Conservation (phyloP, 805 yeast genomes). For the Peterozyma toletana region DNA sequence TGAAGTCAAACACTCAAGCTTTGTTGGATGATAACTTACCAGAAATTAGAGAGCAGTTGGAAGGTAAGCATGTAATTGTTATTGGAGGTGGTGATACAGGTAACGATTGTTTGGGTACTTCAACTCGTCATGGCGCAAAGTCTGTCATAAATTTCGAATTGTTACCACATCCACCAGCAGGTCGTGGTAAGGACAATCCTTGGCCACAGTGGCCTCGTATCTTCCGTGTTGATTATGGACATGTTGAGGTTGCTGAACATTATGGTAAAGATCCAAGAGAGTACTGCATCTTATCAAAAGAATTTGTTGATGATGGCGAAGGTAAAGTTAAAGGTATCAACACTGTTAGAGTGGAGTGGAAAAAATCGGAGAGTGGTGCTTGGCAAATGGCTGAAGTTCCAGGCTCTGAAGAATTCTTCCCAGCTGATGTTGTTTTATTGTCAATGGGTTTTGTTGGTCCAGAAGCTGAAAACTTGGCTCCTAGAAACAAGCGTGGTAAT, state of each 20-base stretch:
- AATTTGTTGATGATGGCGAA: conserved; percentile 89
- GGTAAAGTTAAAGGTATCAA: conserved; percentile 94
- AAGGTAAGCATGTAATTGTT: conserved; percentile 87
- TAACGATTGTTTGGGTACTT: conserved; percentile 96
- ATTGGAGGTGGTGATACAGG: conserved; percentile 99
- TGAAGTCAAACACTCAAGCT: conserved; percentile 85
- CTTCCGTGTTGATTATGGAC: conserved; percentile 97
- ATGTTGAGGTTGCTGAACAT: conserved; percentile 88
- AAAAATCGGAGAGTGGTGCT: conserved; percentile 88
- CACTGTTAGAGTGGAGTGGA: conserved; percentile 98
- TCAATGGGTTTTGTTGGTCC: conserved; percentile 99
- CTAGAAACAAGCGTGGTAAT: conserved; percentile 80
- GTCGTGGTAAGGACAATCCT: conserved; percentile 90
- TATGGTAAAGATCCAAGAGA: conserved; percentile 98
- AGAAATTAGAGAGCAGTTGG: conserved; percentile 60
- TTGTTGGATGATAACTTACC: conserved; percentile 75
- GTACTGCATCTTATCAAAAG: conserved; percentile 90
- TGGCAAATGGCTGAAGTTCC: conserved; percentile 99
- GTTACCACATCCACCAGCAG: conserved; percentile 83
- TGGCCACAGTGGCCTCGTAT: conserved; percentile 99
- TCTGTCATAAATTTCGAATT: conserved; percentile 91
- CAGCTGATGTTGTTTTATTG: conserved; percentile 87
- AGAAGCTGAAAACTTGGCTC: conserved; percentile 68
- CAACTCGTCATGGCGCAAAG: conserved; percentile 95
- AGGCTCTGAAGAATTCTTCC: conserved; percentile 87